These are phyloP conservation scores for Quercus variabilis DNA, from an alignment of 306 rosid genomes.

Conservation along the genomic window DNA sequence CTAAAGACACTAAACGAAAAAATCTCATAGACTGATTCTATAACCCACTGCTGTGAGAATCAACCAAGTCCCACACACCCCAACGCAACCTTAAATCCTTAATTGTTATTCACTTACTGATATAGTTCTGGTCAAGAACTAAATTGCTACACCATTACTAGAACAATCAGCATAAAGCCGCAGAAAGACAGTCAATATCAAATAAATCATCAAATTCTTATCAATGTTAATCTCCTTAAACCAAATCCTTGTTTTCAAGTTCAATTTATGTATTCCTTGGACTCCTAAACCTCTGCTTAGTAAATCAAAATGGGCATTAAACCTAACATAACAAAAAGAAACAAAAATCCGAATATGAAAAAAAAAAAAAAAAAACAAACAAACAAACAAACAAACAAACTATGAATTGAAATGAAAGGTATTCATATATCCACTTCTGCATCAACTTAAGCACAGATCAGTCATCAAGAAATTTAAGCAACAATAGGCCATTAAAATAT, in stretches of 20 bases:
- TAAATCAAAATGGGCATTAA: slow-evolving; percentile 19
- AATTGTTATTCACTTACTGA: background rate
- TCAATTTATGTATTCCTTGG: slow-evolving; percentile 1
- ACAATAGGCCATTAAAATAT: slow-evolving; percentile 4
- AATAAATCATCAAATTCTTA: background rate
- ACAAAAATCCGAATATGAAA: slow-evolving; percentile 19
- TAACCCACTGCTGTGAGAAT: background rate
- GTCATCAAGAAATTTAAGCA: slow-evolving; percentile 17
- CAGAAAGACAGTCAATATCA: background rate
- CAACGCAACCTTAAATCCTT: background rate
- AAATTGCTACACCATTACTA: background rate
- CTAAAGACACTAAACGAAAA: no score
- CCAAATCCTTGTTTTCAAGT: background rate
- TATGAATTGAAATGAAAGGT: slow-evolving; percentile 14
- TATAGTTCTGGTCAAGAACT: background rate
- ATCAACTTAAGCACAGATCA: slow-evolving; percentile 47
- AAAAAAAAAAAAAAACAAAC: background rate
- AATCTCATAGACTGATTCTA: no score
- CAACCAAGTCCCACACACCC: background rate
- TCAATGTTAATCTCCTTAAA: slow-evolving; percentile 1
- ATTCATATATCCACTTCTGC: slow-evolving; percentile 10
- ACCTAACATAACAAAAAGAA: background rate
- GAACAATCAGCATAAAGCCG: background rate
- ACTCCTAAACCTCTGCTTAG: slow-evolving; percentile 17
- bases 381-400: slow-evolving; percentile 15